Conservation (phyloP, 2,329 filamentous ascomycete genomes). For the Thielaviopsis punctulata region DNA sequence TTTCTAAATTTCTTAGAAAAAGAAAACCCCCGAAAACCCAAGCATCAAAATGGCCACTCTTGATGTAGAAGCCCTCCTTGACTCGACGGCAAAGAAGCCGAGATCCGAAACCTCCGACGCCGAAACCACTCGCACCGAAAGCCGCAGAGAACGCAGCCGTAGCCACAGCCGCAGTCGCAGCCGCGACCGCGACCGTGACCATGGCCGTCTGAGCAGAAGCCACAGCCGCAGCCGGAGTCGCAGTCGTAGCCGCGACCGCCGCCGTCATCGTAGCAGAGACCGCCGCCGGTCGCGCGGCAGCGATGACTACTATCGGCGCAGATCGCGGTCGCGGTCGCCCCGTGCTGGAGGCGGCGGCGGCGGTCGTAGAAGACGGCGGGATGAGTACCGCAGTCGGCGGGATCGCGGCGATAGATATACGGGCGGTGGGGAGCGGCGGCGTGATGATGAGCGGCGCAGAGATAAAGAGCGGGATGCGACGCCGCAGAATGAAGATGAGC, state of each 20-base stretch:
- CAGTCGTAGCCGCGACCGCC: slow-evolving; percentile 33
- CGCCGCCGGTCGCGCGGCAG: slow-evolving; percentile 46
- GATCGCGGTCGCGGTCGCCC: slow-evolving; percentile 58
- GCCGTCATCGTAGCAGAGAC: slow-evolving; percentile 60
- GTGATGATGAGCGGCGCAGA: slow-evolving; percentile 31
- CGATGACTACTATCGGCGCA: slow-evolving; percentile 50
- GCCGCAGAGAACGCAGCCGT: too few species aligned
- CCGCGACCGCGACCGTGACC: too few species aligned
- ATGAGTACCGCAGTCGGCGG: slow-evolving; percentile 25
- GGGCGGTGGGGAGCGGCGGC: slow-evolving; percentile 33
- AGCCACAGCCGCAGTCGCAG: too few species aligned
- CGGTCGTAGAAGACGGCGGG: slow-evolving; percentile 14
- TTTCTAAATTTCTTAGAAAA: background rate
- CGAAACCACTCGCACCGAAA: slow-evolving; percentile 38
- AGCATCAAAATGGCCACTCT: slow-evolving; percentile 26
- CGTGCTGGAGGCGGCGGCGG: slow-evolving; percentile 36
- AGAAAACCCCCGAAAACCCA: background rate
- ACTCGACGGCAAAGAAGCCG: slow-evolving; percentile 53
- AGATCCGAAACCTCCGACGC: slow-evolving; percentile 33
- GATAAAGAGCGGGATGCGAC: slow-evolving; percentile 33
- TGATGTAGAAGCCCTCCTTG: slow-evolving; percentile 81
- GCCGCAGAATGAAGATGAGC: slow-evolving; percentile 82
- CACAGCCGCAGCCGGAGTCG: slow-evolving; percentile 31
- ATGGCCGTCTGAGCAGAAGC: slow-evolving; percentile 19
- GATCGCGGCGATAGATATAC: slow-evolving; percentile 32